A percentile compares a stretch with the other conserved stretches of the same genome.
These are phyloP conservation scores for Capsaspora owczarzaki DNA, from an alignment of 78 protist genomes.

Conservation along the genomic window DNA sequence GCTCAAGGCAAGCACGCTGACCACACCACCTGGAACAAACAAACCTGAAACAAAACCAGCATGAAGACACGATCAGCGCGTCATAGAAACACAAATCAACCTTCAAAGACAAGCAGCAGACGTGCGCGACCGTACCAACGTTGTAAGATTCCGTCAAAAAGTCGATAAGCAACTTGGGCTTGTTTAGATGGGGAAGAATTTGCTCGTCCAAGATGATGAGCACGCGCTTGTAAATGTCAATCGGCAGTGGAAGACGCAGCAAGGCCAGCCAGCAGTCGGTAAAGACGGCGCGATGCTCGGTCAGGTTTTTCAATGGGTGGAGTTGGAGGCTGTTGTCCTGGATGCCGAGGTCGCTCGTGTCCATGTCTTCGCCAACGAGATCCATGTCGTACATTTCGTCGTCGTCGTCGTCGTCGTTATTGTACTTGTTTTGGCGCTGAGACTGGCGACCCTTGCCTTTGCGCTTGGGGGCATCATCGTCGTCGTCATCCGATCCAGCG, in stretches of 20 bases:
- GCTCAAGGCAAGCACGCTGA: conserved; percentile 52
- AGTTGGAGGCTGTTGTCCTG: not conserved
- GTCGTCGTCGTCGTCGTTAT: too few relatives aligned
- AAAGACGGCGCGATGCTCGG: not conserved
- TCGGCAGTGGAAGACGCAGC: not conserved
- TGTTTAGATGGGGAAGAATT: conserved; percentile 3
- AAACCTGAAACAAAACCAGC: not conserved
- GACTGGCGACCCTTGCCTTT: too few relatives aligned
- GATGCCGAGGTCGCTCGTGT: too few relatives aligned
- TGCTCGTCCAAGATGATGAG: not conserved
- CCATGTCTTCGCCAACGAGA: too few relatives aligned
- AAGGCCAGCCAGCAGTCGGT: not conserved
- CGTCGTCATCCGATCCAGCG: too few relatives aligned
- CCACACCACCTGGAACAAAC: conserved; percentile 53
- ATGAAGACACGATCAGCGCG: not conserved
- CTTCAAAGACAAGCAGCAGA: too few relatives aligned
- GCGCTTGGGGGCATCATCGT: too few relatives aligned
- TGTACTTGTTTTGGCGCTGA: too few relatives aligned
- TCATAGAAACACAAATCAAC: too few relatives aligned
- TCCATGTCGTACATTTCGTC: too few relatives aligned
- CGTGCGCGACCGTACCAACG: not conserved
- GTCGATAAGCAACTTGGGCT: conserved; percentile 26
- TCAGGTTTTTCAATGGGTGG: not conserved
- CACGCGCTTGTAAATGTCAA: conserved; percentile 15
- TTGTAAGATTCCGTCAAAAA: conserved; percentile 26